Evolutionary conservation across 192 early-diverging fungal genomes (phyloP).

Genomic region (Thoreauomyces humboldtii): DNA sequence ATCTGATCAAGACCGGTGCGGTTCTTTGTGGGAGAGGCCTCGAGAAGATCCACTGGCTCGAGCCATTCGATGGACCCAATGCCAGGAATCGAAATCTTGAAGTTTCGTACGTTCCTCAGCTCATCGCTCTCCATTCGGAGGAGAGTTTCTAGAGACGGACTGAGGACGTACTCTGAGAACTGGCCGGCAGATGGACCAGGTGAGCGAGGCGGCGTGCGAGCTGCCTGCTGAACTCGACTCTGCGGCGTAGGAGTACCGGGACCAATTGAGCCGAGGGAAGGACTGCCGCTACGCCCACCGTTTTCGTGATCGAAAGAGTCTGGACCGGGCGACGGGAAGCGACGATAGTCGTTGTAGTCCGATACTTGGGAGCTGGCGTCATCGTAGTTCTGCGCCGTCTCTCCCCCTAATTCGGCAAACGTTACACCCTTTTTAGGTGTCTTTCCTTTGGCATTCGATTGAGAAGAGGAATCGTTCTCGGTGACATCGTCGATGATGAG

Average conservation of each 20-base stretch:
- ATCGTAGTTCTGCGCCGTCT: too few relatives aligned
- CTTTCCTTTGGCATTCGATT: neutral
- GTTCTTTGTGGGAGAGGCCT: constrained; percentile 46
- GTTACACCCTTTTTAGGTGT: constrained; percentile 17
- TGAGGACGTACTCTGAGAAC: constrained; percentile 63
- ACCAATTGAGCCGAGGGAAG: neutral
- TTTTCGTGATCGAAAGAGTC: constrained; percentile 10
- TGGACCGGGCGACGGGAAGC: neutral
- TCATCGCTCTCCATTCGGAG: constrained; percentile 64
- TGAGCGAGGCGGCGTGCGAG: neutral
- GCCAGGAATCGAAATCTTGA: constrained; percentile 66
- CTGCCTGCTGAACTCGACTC: neutral
- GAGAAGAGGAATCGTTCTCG: constrained; percentile 1
- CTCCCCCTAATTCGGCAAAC: constrained; percentile 1
- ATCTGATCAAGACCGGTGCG: constrained; percentile 58
- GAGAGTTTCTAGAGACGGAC: constrained; percentile 72
- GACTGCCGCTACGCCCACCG: neutral
- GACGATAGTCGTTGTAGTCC: too few relatives aligned
- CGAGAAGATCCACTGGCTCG: constrained; percentile 78
- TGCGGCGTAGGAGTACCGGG: neutral
- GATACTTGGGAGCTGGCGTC: too few relatives aligned
- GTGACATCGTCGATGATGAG: constrained; percentile 56
- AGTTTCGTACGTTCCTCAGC: constrained; percentile 68
- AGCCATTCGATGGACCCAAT: constrained; percentile 77
- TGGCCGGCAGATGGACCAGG: neutral